A percentile compares a stretch with the other conserved stretches of the same genome.
These are phyloP conservation scores for Globisporangium okanoganense DNA, from an alignment of 352 stramenopile species.

Conservation along the genomic window DNA sequence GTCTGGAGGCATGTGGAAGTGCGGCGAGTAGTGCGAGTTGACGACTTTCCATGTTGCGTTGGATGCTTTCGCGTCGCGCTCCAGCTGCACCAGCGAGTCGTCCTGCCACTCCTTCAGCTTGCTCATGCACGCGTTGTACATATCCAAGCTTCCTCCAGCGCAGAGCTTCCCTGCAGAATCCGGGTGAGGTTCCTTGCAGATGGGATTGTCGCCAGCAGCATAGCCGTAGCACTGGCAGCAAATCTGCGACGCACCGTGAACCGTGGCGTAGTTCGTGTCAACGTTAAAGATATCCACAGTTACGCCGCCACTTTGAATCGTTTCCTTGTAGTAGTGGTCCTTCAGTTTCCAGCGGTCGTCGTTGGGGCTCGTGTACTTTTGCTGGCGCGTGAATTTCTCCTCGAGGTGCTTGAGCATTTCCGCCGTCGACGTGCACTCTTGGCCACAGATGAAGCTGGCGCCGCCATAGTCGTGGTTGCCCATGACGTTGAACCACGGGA, in stretches of 20 bases:
- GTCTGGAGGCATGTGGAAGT: slow-evolving; percentile 58
- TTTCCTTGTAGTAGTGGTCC: slow-evolving; percentile 70
- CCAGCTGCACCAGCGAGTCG: slow-evolving; percentile 48
- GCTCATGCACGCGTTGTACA: slow-evolving; percentile 57
- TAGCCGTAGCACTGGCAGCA: slow-evolving; percentile 80
- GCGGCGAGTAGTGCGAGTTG: slow-evolving; percentile 66
- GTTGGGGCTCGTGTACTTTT: slow-evolving; percentile 66
- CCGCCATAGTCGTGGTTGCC: slow-evolving; percentile 83
- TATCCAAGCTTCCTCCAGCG: slow-evolving; percentile 39
- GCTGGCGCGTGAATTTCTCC: slow-evolving; percentile 58
- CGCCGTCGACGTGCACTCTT: slow-evolving; percentile 40
- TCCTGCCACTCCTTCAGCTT: slow-evolving; percentile 52
- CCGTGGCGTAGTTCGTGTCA: slow-evolving; percentile 58
- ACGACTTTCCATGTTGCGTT: slow-evolving; percentile 65
- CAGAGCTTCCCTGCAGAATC: slow-evolving; percentile 36
- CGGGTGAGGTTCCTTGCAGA: slow-evolving; percentile 42
- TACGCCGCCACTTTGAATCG: slow-evolving; percentile 36
- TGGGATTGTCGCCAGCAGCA: slow-evolving; percentile 20
- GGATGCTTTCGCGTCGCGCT: slow-evolving; percentile 40
- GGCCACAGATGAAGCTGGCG: slow-evolving; percentile 62
- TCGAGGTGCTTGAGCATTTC: slow-evolving; percentile 47
- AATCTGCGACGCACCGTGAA: slow-evolving; percentile 58
- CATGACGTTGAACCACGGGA: slow-evolving; percentile 74
- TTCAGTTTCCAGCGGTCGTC: slow-evolving; percentile 65
- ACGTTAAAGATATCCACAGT: slow-evolving; percentile 75